Percentiles rank a stretch among this genome's conserved stretches.
phyloP scores from a whole-genome alignment of 768 basidiomycete species.

The Galerina marginata region DNA sequence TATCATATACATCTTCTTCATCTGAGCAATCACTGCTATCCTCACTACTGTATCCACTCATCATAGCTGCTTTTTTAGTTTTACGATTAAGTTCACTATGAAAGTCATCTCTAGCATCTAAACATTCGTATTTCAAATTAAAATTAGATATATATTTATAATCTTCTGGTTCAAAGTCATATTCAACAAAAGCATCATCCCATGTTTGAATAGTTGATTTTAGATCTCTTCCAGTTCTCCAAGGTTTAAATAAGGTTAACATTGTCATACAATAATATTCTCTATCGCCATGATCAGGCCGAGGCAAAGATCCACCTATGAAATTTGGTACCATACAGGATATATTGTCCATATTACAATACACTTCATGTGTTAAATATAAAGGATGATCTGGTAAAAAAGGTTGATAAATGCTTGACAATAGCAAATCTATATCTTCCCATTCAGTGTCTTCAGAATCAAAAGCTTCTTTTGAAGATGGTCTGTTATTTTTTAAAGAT shows the following conservation, averaged over 20 bases:
- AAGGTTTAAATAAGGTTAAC: slow-evolving; percentile 36
- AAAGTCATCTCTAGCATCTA: slow-evolving; percentile 38
- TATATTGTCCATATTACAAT: not conserved
- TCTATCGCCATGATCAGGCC: slow-evolving; percentile 34
- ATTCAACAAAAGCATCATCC: slow-evolving; percentile 28
- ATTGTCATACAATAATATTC: slow-evolving; percentile 36
- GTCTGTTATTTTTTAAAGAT: too few species aligned
- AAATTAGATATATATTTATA: slow-evolving; percentile 30
- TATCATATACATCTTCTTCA: too few species aligned
- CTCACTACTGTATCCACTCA: too few species aligned
- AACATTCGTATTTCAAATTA: slow-evolving; percentile 38
- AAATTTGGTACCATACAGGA: slow-evolving; percentile 29
- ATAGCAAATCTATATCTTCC: not conserved
- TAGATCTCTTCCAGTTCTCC: slow-evolving; percentile 31
- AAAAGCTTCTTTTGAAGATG: too few species aligned
- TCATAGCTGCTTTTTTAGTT: not conserved
- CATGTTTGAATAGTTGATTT: slow-evolving; percentile 26
- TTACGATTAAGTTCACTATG: slow-evolving; percentile 8
- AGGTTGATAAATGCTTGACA: not conserved
- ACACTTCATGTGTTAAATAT: slow-evolving; percentile 20
- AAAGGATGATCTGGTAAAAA: slow-evolving; percentile 23
- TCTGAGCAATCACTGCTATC: too few species aligned
- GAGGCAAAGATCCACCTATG: slow-evolving; percentile 33
- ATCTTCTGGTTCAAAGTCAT: slow-evolving; percentile 19
- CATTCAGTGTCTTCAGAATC: not conserved